phyloP scores from a whole-genome alignment of 2,329 filamentous ascomycete species.

The Taxawa tesnikishii region DNA sequence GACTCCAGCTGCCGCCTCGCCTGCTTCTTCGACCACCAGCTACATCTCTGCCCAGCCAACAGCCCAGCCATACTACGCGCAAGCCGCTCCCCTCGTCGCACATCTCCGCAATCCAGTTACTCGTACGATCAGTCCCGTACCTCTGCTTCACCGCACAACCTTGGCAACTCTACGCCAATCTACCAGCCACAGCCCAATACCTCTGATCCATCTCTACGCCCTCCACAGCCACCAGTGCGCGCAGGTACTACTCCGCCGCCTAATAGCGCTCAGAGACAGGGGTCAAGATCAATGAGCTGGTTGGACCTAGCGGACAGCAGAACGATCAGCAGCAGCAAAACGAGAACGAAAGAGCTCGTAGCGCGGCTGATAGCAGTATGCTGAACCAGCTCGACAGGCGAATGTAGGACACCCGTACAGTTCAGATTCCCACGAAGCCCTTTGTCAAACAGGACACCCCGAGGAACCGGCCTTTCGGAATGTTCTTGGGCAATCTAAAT shows the following conservation, averaged over 20 bases:
- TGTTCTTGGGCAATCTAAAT: no score
- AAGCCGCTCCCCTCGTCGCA: conserved; percentile 22
- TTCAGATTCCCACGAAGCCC: no score
- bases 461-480: no score
- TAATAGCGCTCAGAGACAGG: conserved; percentile 11
- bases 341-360: conserved; percentile 25
- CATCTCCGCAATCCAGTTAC: conserved; percentile 29
- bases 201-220: conserved; percentile 15
- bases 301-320: conserved; percentile 17
- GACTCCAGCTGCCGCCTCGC: conserved; percentile 30
- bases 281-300: conserved; percentile 17
- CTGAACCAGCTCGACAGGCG: conserved; percentile 26
- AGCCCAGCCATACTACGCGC: conserved; percentile 25
- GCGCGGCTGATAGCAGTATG: conserved; percentile 30
- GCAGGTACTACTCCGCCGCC: conserved; percentile 27
- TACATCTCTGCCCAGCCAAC: conserved; percentile 24
- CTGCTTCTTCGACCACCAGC: conserved; percentile 27
- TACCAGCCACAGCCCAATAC: conserved; percentile 1
- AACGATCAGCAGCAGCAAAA: conserved; percentile 17
- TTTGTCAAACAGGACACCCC: no score
- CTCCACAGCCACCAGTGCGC: conserved; percentile 13
- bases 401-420: background rate
- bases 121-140: conserved; percentile 28
- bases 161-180: conserved; percentile 16
- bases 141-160: conserved; percentile 29